These are phyloP conservation scores for Madurella mycetomatis DNA, from an alignment of 2,329 filamentous ascomycete genomes.

Conservation along the genomic window DNA sequence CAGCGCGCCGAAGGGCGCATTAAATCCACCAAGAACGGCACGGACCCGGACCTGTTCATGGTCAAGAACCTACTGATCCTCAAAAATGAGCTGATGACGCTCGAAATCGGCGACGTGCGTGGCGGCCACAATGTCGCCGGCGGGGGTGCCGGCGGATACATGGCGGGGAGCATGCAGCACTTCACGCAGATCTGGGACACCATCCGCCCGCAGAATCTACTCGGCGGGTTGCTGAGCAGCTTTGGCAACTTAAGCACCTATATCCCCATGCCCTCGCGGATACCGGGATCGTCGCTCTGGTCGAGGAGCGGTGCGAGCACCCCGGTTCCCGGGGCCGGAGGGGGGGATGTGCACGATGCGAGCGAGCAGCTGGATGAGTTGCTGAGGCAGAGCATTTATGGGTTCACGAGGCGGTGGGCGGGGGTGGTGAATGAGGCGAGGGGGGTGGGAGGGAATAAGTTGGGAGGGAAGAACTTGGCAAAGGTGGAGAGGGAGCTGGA, in stretches of 20 bases:
- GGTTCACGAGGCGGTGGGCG: constrained; percentile 59
- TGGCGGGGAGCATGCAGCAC: constrained; percentile 52
- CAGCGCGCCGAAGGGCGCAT: constrained; percentile 71
- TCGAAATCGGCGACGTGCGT: constrained; percentile 76
- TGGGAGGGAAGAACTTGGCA: constrained; percentile 46
- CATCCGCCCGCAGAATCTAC: constrained; percentile 52
- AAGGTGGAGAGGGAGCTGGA: constrained; percentile 55
- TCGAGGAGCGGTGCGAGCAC: constrained; percentile 31
- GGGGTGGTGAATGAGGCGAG: constrained; percentile 46
- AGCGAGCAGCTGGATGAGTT: constrained; percentile 62
- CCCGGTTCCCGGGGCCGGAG: constrained; percentile 23
- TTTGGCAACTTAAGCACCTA: constrained; percentile 53
- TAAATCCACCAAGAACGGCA: constrained; percentile 51
- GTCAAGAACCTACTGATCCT: constrained; percentile 91
- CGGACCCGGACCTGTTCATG: constrained; percentile 85
- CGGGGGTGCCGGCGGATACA: constrained; percentile 16
- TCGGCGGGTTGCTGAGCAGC: constrained; percentile 41
- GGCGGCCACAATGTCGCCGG: constrained; percentile 28
- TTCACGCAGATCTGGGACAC: constrained; percentile 63
- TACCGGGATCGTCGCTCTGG: constrained; percentile 46
- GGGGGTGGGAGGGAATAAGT: constrained; percentile 31
- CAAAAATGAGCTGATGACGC: constrained; percentile 92
- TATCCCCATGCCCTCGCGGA: constrained; percentile 33
- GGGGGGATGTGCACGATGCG: constrained; percentile 47
- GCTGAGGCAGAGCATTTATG: constrained; percentile 57